Evolutionary conservation across 495 filamentous ascomycete species (phyloP).

Genomic region (Penicillium bialowiezense): DNA sequence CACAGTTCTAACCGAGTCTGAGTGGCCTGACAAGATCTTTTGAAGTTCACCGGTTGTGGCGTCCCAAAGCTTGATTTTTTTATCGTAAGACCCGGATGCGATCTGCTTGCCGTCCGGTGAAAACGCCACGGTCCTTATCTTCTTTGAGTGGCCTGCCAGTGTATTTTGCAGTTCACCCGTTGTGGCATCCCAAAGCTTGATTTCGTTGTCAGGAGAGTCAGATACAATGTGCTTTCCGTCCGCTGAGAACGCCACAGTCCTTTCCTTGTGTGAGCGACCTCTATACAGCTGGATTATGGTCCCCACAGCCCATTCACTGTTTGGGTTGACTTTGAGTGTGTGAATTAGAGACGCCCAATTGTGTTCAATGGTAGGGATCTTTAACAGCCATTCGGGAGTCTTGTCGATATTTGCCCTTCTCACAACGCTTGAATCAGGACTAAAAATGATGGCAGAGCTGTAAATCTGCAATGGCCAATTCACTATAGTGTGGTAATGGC

Average conservation of each 20-base stretch:
- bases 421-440: slow-evolving; percentile 13
- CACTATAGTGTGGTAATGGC: slow-evolving; percentile 16
- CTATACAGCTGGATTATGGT: too few species aligned
- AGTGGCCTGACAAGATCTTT: too few species aligned
- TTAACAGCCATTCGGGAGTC: slow-evolving; percentile 5
- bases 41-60: not conserved
- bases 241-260: too few species aligned
- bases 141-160: too few species aligned
- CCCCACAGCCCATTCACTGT: too few species aligned
- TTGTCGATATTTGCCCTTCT: slow-evolving; percentile 12
- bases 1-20: too few species aligned
- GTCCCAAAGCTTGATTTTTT: not conserved
- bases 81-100: too few species aligned
- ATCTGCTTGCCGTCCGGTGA: too few species aligned
- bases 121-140: too few species aligned
- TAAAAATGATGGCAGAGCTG: slow-evolving; percentile 15
- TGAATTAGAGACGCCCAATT: slow-evolving; percentile 2
- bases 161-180: not conserved
- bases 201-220: too few species aligned
- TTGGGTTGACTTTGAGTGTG: slow-evolving; percentile 12
- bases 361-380: not conserved
- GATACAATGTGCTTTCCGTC: too few species aligned
- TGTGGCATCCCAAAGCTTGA: not conserved
- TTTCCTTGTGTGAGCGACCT: too few species aligned
- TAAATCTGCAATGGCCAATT: slow-evolving; percentile 20